Evolutionary conservation across 1,139 yeast species (phyloP), one percentile per base, ranked within the genome.

Genomic region (Protomyces gravidus): DNA sequence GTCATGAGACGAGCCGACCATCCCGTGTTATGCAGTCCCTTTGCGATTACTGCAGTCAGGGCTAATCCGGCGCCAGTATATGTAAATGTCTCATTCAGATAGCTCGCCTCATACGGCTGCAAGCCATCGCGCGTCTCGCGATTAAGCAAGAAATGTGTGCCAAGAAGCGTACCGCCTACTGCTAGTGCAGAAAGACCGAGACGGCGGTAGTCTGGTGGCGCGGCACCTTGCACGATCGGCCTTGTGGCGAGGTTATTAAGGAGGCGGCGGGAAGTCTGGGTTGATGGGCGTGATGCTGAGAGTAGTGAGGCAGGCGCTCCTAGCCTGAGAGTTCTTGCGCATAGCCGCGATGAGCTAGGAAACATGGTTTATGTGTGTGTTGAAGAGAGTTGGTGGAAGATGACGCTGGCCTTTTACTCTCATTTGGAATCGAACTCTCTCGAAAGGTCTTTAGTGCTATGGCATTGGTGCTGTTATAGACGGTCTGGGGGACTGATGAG

Each of bases 21-120:
- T 11, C 60, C 60, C n/a, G 60, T 40, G 27, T 46, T 47, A 49
- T 56, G 56, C 23, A 55, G 32, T 7, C 59, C 59, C 25, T 49
- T 48, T 7, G 60, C 60, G 17, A 45, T 48, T 11, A 53, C 56
- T 5, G 56, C 60, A 13, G 60, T 56, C n/a, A 56, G 36, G n/a
- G 56, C 56, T 6, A 56, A 49, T 5, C 60, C 60, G 9, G 60
- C 60, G 13, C 60, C 60, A 4, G 52, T 48, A 15, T 56, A 56
- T 47, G 42, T 49, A 39, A 56, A 56, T 15, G 60, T 56, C 19
- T 49, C 55, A 26, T 56, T 49, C 26, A 56, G 50, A 19, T 56
- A 56, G n/a, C 36, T 46, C 9, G 42, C 23, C 50, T 56, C 60
- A 26, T 42, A 49, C 5, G 56, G 56, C 5, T 47, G 32, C 55